phyloP scores from a whole-genome alignment of 2,329 filamentous ascomycete species.

The Curvularia spicifera region DNA sequence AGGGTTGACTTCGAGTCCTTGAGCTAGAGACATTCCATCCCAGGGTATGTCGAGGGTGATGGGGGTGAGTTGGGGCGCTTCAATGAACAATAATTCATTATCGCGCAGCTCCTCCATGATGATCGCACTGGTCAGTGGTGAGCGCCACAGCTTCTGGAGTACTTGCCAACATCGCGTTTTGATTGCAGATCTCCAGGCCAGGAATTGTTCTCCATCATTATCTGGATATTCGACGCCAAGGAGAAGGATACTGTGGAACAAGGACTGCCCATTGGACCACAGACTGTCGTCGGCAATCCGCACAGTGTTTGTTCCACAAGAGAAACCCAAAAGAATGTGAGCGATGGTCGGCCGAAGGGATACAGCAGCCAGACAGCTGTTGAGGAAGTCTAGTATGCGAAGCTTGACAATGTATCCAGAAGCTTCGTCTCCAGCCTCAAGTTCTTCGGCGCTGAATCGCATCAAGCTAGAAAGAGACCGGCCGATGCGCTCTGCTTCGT shows the following conservation, averaged over 20 bases:
- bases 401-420: conserved; percentile 82
- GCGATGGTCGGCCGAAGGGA: conserved; percentile 84
- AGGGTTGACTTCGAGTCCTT: conserved; percentile 43
- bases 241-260: conserved; percentile 82
- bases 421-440: conserved; percentile 72
- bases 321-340: conserved; percentile 88
- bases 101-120: conserved; percentile 80
- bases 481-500: conserved; percentile 80
- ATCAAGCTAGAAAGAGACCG: conserved; percentile 74
- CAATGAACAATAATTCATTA: conserved; percentile 78
- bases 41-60: conserved; percentile 73
- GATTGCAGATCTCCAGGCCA: conserved; percentile 52
- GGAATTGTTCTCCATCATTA: conserved; percentile 55
- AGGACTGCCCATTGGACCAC: conserved; percentile 73
- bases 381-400: conserved; percentile 84
- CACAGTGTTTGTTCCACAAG: conserved; percentile 73
- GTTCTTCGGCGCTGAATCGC: conserved; percentile 68
- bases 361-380: conserved; percentile 76
- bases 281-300: conserved; percentile 71
- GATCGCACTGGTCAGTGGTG: conserved; percentile 75
- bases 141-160: conserved; percentile 81
- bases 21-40: conserved; percentile 69
- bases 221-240: conserved; percentile 74
- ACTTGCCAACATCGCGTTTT: conserved; percentile 62
- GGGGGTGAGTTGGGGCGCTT: conserved; percentile 74